Evolutionary conservation across 2,329 filamentous ascomycete genomes (phyloP).

Genomic region (Sporothrix dimorphospora): DNA sequence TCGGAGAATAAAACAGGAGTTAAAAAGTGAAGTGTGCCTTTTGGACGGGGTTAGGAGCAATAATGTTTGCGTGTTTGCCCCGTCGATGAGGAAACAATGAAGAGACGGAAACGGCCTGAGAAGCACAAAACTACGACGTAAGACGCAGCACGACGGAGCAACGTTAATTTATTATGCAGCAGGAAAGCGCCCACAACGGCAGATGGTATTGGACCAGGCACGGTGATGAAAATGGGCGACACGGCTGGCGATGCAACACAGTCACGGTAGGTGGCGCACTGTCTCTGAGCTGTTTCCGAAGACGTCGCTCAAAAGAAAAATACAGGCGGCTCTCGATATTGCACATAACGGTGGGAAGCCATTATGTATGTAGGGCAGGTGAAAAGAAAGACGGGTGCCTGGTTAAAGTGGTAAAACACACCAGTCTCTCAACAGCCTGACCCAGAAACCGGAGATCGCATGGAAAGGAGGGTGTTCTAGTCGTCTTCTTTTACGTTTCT

Average conservation of each 20-base stretch:
- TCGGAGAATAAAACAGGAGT: slow-evolving; percentile 10
- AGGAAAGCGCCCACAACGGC: not conserved
- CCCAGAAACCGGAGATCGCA: slow-evolving; percentile 18
- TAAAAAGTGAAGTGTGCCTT: not conserved
- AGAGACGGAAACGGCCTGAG: not conserved
- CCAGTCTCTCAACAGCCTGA: not conserved
- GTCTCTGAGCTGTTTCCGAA: not conserved
- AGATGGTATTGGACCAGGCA: not conserved
- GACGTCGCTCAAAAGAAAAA: too few species aligned
- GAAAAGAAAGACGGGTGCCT: slow-evolving; percentile 9
- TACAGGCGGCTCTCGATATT: not conserved
- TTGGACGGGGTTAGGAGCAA: not conserved
- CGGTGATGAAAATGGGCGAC: not conserved
- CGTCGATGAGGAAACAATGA: not conserved
- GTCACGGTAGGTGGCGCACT: not conserved
- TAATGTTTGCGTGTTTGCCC: not conserved
- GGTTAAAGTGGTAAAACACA: slow-evolving; percentile 1
- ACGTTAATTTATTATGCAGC: slow-evolving; percentile 2
- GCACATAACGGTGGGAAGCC: not conserved
- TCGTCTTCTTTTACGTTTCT: not conserved
- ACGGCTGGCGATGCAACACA: slow-evolving; percentile 5
- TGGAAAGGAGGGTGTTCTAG: not conserved
- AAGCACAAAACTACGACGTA: not conserved
- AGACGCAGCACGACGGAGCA: not conserved
- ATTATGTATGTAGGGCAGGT: not conserved